These are phyloP conservation scores for Kwoniella heveanensis DNA, from an alignment of 768 basidiomycete species.

Conservation along the genomic window DNA sequence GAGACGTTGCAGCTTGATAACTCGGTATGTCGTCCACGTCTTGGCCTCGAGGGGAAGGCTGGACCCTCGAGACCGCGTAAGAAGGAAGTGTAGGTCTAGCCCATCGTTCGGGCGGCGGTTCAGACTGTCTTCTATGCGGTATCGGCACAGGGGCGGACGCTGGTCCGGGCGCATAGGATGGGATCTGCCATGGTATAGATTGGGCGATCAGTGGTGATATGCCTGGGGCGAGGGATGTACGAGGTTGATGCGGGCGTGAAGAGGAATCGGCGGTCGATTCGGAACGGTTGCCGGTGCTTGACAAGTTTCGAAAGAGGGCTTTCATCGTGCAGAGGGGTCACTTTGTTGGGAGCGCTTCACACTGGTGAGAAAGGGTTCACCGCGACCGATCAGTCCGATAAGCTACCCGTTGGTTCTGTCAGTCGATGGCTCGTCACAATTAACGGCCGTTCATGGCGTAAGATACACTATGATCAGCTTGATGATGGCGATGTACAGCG, in stretches of 20 bases:
- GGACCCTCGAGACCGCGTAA: constrained; percentile 16
- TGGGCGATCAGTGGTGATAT: not conserved
- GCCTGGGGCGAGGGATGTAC: not conserved
- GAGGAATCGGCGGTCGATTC: not conserved
- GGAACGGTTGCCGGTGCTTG: not conserved
- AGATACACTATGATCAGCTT: too few species aligned
- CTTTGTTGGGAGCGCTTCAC: not conserved
- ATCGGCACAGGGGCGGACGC: constrained; percentile 15
- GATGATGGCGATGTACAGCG: too few species aligned
- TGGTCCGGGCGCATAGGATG: constrained; percentile 1
- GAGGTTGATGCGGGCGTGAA: not conserved
- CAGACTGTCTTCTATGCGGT: constrained; percentile 5
- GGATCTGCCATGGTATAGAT: not conserved
- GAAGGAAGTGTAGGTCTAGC: constrained; percentile 10
- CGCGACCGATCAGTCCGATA: too few species aligned
- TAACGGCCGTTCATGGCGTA: too few species aligned
- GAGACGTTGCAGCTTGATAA: constrained; percentile 10
- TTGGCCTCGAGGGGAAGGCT: not conserved
- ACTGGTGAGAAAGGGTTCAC: too few species aligned
- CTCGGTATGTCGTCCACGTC: not conserved
- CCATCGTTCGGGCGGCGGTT: constrained; percentile 11
- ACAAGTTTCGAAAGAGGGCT: not conserved
- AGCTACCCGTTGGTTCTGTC: too few species aligned
- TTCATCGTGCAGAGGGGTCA: not conserved
- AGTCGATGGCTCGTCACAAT: too few species aligned